Evolutionary conservation across 371 early-diverging fungal species (phyloP), one percentile per base, ranked within the genome.

Genomic region (Haplosporangium sp.): DNA sequence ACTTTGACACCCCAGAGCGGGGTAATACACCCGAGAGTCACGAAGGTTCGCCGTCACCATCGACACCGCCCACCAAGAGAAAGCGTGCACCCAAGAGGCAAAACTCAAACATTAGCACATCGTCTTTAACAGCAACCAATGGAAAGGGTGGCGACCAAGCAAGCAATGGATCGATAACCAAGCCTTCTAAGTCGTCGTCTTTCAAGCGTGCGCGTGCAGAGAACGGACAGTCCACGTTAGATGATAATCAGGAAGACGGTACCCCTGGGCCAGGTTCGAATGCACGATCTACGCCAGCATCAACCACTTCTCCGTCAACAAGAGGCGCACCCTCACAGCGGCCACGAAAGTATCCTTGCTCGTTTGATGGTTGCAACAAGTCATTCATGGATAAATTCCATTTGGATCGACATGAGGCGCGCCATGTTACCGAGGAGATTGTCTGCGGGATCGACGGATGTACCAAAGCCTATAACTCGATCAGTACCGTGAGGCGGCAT

Each of bases 301-400:
- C 76, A 23, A 62, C 72, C 18, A 13, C 50, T 12, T 9, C 18
- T 9, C 4, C 29, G 29, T 18, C 50, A 13, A 18, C 18, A 16
- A 13, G 18, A 18, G 50, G 50, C 20, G 50, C 9, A n/a, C 4
- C 18, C 50, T 50, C 18, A 8, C 50, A 50, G 50, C 64, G 79
- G 36, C 79, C 79, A 6, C 64, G 79, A 12, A 71, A 52, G 13
- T 79, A 64, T 47, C 64, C 72, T 8, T 79, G 79, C 37, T 72
- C 79, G 1, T 79, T 72, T 36, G 72, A 71, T 10, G 79, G 72
- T 1, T 79, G 79, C 20, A 48, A 50, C 20, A 79, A 79, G 29
- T 79, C 79, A 6, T 79, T 79, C 50, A 79, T 79, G 79, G 79
- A 79, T 51, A 67, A 72, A 51, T 71, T 79, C 48, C 79, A 79